Base-by-base conservation (phyloP, 495 filamentous ascomycete species). In the Lophium mytilinum region DNA sequence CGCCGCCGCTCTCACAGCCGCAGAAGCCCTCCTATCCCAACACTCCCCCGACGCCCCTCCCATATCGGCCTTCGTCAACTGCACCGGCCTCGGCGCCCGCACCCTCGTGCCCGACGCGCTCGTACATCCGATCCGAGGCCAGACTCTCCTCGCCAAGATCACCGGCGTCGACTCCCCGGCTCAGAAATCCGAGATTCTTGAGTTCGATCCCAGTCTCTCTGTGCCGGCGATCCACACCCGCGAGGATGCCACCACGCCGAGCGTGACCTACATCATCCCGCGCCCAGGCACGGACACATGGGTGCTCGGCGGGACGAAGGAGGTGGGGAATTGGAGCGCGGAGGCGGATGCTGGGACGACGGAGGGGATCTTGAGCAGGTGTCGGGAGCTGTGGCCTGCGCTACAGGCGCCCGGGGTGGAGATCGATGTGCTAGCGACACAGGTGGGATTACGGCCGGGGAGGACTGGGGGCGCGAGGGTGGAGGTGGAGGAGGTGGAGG, bases 401-500 rank as follows among this genome's bases (percentile, higher is more conserved):
- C 50, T 74, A 11, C 46, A 70, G 54, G 61, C 43, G 51, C 57
- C 19, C 24, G 54, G 47, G 9, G 67, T 62, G 9, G 67, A 64
- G 8, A 73, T 73, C 57, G 71, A 75, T 58, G 67, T 71, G 35
- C 15, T 74, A 34, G 67, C 61, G 45, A 69, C 66, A 55, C 62
- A 67, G 53, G 69, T 68, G n/a, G 73, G 73, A n/a, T 51, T 73
- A 7, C 57, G 72, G 58, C 72, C 72, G 14, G 67, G 58, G 37
- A 58, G 73, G 56, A 56, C 64, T 19, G 68, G 69, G 30, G 75
- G 70, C 7, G 52, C 64, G 52, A 73, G 69, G 56, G 55, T 72
- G 46, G 71, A 62, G 57, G 37, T 51, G 18, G 67, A 67, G 59
- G 33, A 46, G 30, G 21, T 68, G 47, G 18, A 45, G 8, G 47